A percentile compares a stretch with the other conserved stretches of the same genome.
Evolutionary conservation across 2,329 filamentous ascomycete genomes (phyloP).

Genomic region (Colletotrichum gloeosporioides): DNA sequence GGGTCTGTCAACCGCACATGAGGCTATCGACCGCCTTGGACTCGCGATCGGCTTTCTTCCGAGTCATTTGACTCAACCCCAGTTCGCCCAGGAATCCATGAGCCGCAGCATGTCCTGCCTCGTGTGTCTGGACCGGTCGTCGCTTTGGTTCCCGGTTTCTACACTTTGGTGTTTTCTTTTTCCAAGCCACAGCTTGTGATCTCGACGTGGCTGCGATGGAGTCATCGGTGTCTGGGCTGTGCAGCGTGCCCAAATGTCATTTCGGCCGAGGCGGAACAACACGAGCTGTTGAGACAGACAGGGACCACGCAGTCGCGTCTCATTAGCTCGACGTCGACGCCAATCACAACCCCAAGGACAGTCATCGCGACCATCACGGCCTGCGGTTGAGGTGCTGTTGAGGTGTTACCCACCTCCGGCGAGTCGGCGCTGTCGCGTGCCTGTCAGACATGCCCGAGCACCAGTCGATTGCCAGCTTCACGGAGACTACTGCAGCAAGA

Average conservation of each 20-base stretch:
- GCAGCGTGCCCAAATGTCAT: background rate
- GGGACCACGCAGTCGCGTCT: background rate
- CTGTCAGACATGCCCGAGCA: background rate
- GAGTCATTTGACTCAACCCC: background rate
- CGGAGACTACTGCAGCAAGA: background rate
- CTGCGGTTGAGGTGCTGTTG: background rate
- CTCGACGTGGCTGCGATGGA: background rate
- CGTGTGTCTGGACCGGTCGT: background rate
- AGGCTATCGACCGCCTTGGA: constrained; percentile 5
- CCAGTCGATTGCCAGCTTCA: background rate
- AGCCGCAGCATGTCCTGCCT: background rate
- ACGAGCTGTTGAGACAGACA: background rate
- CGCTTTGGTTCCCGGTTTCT: background rate
- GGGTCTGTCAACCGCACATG: background rate
- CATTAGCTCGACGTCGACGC: background rate
- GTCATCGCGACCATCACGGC: background rate
- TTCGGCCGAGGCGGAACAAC: background rate
- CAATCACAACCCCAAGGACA: background rate
- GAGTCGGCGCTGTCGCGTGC: background rate
- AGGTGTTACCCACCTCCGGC: background rate
- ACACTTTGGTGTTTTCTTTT: background rate
- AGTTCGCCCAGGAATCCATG: background rate
- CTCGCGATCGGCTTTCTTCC: background rate
- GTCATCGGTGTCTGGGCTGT: background rate
- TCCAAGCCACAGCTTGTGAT: background rate